Conservation (phyloP, 176 grass and related monocot genomes). For the Carex scoparia region DNA sequence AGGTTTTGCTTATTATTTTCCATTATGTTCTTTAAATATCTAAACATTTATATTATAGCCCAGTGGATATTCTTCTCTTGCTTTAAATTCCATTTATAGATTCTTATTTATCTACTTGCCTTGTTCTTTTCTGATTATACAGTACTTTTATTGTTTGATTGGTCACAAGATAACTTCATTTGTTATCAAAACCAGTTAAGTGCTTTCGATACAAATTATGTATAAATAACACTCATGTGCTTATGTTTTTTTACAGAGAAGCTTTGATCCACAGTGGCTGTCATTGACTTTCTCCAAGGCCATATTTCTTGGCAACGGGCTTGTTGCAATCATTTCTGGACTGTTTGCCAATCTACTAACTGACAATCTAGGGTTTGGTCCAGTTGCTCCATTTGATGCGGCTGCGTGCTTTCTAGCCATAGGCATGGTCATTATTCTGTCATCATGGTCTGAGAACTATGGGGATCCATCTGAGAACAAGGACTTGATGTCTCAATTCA, state of each 20-base stretch:
- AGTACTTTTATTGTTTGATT: neutral
- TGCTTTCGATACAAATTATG: neutral
- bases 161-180: neutral
- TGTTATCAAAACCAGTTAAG: neutral
- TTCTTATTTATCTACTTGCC: neutral
- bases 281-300: constrained; percentile 53
- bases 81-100: neutral
- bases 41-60: neutral
- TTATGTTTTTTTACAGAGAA: constrained; percentile 37
- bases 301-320: constrained; percentile 45
- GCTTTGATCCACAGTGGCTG: constrained; percentile 46
- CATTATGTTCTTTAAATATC: neutral
- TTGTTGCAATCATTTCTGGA: constrained; percentile 39
- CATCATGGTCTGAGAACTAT: constrained; percentile 49
- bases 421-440: constrained; percentile 45
- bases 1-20: neutral
- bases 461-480: constrained; percentile 43
- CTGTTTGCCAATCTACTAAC: constrained; percentile 47
- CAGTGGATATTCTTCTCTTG: neutral
- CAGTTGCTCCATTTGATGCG: constrained; percentile 42
- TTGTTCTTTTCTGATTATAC: neutral
- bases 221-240: neutral
- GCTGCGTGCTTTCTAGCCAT: constrained; percentile 38
- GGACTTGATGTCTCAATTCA: constrained; percentile 44
- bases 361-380: constrained; percentile 39